Evolutionary conservation across 345 rosid species (phyloP), one percentile per base, ranked within the genome.

Genomic region (Lepidium aucheri): DNA sequence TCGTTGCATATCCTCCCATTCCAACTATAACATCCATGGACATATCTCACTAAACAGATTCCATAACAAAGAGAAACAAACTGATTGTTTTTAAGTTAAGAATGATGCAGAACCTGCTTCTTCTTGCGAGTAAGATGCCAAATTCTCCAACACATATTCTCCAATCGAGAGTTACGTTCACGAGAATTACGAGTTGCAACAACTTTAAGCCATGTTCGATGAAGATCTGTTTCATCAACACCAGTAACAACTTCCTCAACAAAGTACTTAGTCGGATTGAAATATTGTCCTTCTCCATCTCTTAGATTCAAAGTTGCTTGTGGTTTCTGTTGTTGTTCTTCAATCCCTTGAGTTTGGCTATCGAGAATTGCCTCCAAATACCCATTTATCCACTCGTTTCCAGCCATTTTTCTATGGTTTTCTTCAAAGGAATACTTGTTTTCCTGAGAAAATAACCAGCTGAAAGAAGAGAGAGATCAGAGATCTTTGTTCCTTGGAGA

Each of bases 81-180:
- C 7, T 28, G 32, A 28, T 28, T 4, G 4, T 28, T 4, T 28
- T 6, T 28, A 28, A 28, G 32, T 28, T 28, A 38, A 22, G 2
- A 39, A 6, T 14, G 0, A 13, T 20, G 60, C 50, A 57, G 28
- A 6, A 91, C 97, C 98, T 93, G 96, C 72, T 93, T 93, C 85
- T 93, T 88, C 83, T 90, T 90, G 77, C 97, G 97, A 40, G 98
- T 81, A 72, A 93, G 96, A 45, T 93, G 97, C 98, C 98, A 93
- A 33, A 93, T 93, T 52, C 98, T 88, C 98, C 97, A 93, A 58
- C 98, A 93, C 98, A 93, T 93, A 70, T 93, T 93, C 89, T 93
- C 98, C 42, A 93, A 89, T 42, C 98, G 75, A 44, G 94, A 85
- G 83, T 91, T 88, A 11, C 98, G 91, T 71, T 93, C 98, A 44